Conservation (phyloP, 1,284 basidiomycete species). For the Trametes polyzona region DNA sequence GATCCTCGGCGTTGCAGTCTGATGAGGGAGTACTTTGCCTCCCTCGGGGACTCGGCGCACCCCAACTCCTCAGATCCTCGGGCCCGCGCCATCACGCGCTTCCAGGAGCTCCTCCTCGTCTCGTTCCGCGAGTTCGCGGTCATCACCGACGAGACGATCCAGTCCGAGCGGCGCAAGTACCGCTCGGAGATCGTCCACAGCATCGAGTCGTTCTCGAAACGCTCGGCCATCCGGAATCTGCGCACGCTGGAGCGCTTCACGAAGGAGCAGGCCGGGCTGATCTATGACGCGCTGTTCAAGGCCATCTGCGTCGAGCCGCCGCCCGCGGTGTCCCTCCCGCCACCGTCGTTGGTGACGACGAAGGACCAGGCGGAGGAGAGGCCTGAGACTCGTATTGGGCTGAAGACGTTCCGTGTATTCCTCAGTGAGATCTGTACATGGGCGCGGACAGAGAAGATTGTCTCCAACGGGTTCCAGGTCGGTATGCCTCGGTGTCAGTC, state of each 20-base stretch:
- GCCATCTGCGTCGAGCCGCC: slow-evolving; percentile 83
- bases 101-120: slow-evolving; percentile 95
- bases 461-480: slow-evolving; percentile 90
- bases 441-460: slow-evolving; percentile 95
- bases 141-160: slow-evolving; percentile 96
- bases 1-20: slow-evolving; percentile 51
- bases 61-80: slow-evolving; percentile 89
- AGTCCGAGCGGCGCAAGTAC: slow-evolving; percentile 85
- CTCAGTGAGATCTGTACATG: slow-evolving; percentile 94
- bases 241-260: slow-evolving; percentile 81
- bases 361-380: slow-evolving; percentile 72
- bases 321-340: slow-evolving; percentile 49
- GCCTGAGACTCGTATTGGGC: slow-evolving; percentile 87
- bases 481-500: slow-evolving; percentile 25
- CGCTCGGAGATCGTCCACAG: slow-evolving; percentile 91
- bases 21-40: slow-evolving; percentile 94
- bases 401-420: slow-evolving; percentile 89
- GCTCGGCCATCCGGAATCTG: slow-evolving; percentile 92
- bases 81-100: slow-evolving; percentile 93
- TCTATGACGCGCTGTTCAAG: slow-evolving; percentile 92
- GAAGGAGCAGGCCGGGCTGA: slow-evolving; percentile 88
- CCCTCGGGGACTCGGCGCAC: slow-evolving; percentile 94
- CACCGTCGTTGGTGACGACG: slow-evolving; percentile 54
- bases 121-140: slow-evolving; percentile 98
- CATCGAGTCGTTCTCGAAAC: slow-evolving; percentile 95